Evolutionary conservation across 2,329 filamentous ascomycete genomes (phyloP).

Genomic region (Myriosclerotinia curreyana): DNA sequence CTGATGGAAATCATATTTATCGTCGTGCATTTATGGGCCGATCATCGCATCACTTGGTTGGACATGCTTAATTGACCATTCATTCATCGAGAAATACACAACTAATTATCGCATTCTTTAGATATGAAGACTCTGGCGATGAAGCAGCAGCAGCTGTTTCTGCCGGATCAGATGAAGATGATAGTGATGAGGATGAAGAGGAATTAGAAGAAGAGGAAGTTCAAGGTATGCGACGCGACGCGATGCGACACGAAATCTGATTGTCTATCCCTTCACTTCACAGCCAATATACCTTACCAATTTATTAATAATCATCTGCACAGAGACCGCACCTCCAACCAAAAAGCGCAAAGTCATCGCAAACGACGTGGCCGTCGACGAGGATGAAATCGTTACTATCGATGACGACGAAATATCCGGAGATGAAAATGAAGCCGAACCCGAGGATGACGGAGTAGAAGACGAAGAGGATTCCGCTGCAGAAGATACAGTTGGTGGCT

Average conservation of each 20-base stretch:
- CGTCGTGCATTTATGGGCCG: not conserved
- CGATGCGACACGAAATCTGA: not conserved
- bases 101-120: constrained; percentile 26
- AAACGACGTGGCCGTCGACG: constrained; percentile 5
- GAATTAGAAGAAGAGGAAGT: constrained; percentile 29
- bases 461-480: constrained; percentile 24
- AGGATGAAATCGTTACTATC: not conserved
- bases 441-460: constrained; percentile 16
- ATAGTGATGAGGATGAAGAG: constrained; percentile 41
- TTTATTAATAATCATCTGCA: constrained; percentile 1
- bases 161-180: constrained; percentile 33
- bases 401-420: constrained; percentile 6
- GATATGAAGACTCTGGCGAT: constrained; percentile 40
- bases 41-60: constrained; percentile 5
- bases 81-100: constrained; percentile 1
- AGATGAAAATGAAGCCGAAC: constrained; percentile 4
- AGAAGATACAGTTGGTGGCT: constrained; percentile 22
- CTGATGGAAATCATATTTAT: not conserved
- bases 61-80: not conserved
- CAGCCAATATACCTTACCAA: not conserved
- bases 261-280: not conserved
- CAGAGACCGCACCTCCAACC: constrained; percentile 30
- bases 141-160: constrained; percentile 24
- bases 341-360: constrained; percentile 34
- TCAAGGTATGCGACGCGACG: constrained; percentile 15